A percentile compares a stretch with the other conserved stretches of the same genome.
These are phyloP conservation scores for Phytophthora foliorum DNA, from an alignment of 352 stramenopile genomes.

Conservation along the genomic window DNA sequence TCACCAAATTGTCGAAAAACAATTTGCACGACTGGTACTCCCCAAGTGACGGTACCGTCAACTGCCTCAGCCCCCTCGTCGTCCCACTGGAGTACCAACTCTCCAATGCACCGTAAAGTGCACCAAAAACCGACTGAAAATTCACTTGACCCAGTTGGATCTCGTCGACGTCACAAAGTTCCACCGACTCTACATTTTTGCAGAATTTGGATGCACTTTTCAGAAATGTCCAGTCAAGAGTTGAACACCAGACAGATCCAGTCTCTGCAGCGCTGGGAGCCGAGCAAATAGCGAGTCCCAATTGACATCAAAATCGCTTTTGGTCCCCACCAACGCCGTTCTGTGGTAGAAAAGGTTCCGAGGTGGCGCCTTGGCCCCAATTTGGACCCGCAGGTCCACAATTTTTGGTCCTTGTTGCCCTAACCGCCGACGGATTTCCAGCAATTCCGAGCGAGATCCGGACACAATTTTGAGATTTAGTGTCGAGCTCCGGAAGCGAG, in stretches of 20 bases:
- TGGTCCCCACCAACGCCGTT: neutral
- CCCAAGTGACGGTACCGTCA: conserved; percentile 34
- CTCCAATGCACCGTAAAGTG: conserved; percentile 39
- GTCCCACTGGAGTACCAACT: conserved; percentile 30
- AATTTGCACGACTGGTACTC: conserved; percentile 29
- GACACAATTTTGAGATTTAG: conserved; percentile 20
- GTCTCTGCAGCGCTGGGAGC: conserved; percentile 30
- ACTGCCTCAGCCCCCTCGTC: conserved; percentile 36
- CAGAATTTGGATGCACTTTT: conserved; percentile 38
- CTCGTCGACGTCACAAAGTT: conserved; percentile 22
- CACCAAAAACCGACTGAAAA: conserved; percentile 30
- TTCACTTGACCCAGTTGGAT: conserved; percentile 12
- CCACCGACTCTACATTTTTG: conserved; percentile 36
- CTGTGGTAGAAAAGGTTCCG: neutral
- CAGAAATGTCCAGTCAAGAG: conserved; percentile 36
- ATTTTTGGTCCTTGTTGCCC: conserved; percentile 30
- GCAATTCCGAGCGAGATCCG: conserved; percentile 21
- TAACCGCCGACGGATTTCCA: conserved; percentile 6
- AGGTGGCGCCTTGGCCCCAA: conserved; percentile 24
- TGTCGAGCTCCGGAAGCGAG: conserved; percentile 1
- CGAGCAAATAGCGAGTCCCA: conserved; percentile 38
- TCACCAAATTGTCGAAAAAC: conserved; percentile 42
- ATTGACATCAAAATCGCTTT: conserved; percentile 25
- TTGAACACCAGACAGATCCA: conserved; percentile 44
- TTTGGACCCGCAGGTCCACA: conserved; percentile 36